phyloP scores from a whole-genome alignment of 768 basidiomycete genomes.

The Tricholoma terreum region DNA sequence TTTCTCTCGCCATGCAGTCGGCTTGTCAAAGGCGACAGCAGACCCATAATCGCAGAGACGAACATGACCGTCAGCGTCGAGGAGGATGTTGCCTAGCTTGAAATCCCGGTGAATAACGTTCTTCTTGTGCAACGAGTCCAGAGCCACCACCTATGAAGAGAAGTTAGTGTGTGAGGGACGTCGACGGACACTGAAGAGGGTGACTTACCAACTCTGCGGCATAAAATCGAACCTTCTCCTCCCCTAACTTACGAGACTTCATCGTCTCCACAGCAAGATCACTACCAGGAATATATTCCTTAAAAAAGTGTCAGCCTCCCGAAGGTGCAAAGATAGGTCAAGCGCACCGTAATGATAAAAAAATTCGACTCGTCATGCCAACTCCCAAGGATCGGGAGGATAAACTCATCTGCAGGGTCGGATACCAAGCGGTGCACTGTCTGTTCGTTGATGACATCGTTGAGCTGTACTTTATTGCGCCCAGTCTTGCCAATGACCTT shows the following conservation, averaged over 20 bases:
- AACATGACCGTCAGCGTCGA: conserved; percentile 2
- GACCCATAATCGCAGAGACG: conserved; percentile 2
- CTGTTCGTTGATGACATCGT: not conserved
- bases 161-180: not conserved
- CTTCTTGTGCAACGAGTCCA: conserved; percentile 1
- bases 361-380: conserved; percentile 4
- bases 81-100: conserved; percentile 2
- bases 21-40: not conserved
- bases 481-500: not conserved
- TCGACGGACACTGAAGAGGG: not conserved
- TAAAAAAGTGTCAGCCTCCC: conserved; percentile 30
- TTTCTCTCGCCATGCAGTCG: not conserved
- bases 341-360: not conserved
- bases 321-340: not conserved
- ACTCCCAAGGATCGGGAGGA: conserved; percentile 1
- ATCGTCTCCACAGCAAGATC: conserved; percentile 19
- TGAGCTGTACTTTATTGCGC: not conserved
- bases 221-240: not conserved
- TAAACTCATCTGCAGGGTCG: not conserved
- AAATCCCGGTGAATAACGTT: conserved; percentile 4
- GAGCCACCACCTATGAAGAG: conserved; percentile 2
- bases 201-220: conserved; percentile 1
- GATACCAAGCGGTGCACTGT: not conserved
- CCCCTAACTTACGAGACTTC: not conserved
- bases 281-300: conserved; percentile 56